Conservation (phyloP, 1,284 basidiomycete species). For the Waitea zeae region DNA sequence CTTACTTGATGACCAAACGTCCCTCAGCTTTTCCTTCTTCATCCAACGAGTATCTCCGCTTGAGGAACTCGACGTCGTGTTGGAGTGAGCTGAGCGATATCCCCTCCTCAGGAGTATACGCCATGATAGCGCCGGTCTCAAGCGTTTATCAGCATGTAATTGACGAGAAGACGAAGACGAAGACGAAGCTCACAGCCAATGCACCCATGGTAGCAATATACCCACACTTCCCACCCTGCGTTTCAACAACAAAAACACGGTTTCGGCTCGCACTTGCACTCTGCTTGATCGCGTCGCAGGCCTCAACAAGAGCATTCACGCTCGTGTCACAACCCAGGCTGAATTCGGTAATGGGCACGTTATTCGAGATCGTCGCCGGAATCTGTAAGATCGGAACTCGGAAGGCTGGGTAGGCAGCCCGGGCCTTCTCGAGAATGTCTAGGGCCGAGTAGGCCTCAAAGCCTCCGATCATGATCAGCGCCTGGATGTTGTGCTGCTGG, state of each 20-base stretch:
- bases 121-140: slow-evolving; percentile 78
- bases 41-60: slow-evolving; percentile 75
- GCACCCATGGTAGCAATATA: slow-evolving; percentile 94
- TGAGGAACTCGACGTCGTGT: slow-evolving; percentile 81
- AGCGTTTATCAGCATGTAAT: slow-evolving; percentile 5
- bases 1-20: slow-evolving; percentile 76
- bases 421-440: slow-evolving; percentile 61
- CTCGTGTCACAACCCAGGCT: slow-evolving; percentile 92
- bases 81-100: slow-evolving; percentile 72
- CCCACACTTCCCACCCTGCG: slow-evolving; percentile 92
- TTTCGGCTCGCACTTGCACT: slow-evolving; percentile 91
- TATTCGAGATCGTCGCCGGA: slow-evolving; percentile 94
- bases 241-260: slow-evolving; percentile 94
- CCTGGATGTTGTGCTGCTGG: slow-evolving; percentile 75
- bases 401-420: slow-evolving; percentile 78
- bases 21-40: slow-evolving; percentile 84
- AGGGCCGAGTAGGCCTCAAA: slow-evolving; percentile 88
- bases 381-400: slow-evolving; percentile 88
- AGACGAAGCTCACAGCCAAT: slow-evolving; percentile 53
- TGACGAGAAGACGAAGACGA: neutral
- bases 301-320: slow-evolving; percentile 92
- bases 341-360: slow-evolving; percentile 93
- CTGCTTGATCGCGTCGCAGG: slow-evolving; percentile 97
- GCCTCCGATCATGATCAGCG: slow-evolving; percentile 82
- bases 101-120: slow-evolving; percentile 89